Conservation (phyloP, 768 basidiomycete species). For the Boletus pseudo-olivaceus region DNA sequence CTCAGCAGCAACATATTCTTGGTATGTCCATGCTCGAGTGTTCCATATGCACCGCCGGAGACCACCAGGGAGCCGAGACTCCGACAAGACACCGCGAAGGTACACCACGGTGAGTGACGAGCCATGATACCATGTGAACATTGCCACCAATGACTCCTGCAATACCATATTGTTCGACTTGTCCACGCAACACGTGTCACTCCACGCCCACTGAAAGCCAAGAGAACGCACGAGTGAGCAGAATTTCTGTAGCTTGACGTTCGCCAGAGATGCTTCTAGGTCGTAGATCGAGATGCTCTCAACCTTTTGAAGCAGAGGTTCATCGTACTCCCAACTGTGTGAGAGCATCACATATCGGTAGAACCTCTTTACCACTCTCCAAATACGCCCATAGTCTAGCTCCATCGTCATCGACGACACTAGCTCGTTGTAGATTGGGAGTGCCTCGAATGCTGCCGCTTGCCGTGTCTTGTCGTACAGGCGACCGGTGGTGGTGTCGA, state of each 20-base stretch:
- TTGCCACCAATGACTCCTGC: neutral
- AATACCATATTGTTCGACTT: neutral
- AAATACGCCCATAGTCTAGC: neutral
- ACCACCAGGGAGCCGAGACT: neutral
- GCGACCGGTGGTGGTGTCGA: neutral
- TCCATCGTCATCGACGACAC: neutral
- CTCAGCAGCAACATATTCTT: neutral
- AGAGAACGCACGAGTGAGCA: neutral
- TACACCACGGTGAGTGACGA: neutral
- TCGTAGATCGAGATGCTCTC: neutral
- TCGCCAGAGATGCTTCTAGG: neutral
- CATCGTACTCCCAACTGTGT: neutral
- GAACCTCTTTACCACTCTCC: neutral
- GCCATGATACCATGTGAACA: neutral
- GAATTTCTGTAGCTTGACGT: neutral
- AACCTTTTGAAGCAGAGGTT: neutral
- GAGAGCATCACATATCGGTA: neutral
- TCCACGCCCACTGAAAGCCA: neutral
- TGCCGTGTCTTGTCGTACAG: neutral
- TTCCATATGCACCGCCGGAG: neutral
- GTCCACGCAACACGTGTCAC: neutral
- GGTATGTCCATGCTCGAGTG: neutral
- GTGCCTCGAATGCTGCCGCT: neutral
- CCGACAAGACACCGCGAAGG: neutral
- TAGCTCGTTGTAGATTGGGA: neutral